These are phyloP conservation scores for Isatis tinctoria DNA, from an alignment of 345 rosid genomes.

Conservation along the genomic window DNA sequence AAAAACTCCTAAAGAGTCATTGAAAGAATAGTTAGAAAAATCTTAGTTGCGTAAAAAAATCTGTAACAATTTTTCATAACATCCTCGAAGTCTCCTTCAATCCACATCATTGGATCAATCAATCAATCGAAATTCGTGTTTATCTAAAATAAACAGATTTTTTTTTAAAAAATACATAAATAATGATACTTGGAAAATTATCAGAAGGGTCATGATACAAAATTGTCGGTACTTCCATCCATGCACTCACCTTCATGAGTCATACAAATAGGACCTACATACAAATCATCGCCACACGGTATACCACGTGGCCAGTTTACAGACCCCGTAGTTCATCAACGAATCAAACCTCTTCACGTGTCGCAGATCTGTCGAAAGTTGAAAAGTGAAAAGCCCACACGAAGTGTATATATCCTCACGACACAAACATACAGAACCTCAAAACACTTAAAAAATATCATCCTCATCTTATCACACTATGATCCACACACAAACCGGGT, in stretches of 20 bases:
- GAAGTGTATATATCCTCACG: slow-evolving; percentile 23
- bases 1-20: not conserved
- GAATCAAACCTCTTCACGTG: slow-evolving; percentile 9
- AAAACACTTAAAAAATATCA: not conserved
- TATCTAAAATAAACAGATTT: not conserved
- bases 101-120: slow-evolving; percentile 12
- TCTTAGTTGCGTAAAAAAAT: not conserved
- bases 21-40: too few relatives aligned
- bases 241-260: slow-evolving; percentile 17
- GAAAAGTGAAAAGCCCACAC: not conserved
- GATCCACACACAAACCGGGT: slow-evolving; percentile 35
- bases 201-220: slow-evolving; percentile 18
- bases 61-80: not conserved
- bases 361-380: not conserved
- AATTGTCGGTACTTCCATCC: slow-evolving; percentile 27
- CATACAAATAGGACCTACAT: slow-evolving; percentile 6
- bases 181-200: not conserved
- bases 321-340: not conserved
- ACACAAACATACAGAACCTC: not conserved
- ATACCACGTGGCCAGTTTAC: slow-evolving; percentile 12
- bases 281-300: slow-evolving; percentile 15
- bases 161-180: not conserved
- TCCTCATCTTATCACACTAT: slow-evolving; percentile 22
- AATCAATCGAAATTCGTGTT: not conserved
- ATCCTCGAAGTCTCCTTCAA: slow-evolving; percentile 11